Percentiles rank a stretch among this genome's conserved stretches.
These are phyloP conservation scores for Starmerella bombi DNA, from an alignment of 805 yeast genomes.

Conservation along the genomic window DNA sequence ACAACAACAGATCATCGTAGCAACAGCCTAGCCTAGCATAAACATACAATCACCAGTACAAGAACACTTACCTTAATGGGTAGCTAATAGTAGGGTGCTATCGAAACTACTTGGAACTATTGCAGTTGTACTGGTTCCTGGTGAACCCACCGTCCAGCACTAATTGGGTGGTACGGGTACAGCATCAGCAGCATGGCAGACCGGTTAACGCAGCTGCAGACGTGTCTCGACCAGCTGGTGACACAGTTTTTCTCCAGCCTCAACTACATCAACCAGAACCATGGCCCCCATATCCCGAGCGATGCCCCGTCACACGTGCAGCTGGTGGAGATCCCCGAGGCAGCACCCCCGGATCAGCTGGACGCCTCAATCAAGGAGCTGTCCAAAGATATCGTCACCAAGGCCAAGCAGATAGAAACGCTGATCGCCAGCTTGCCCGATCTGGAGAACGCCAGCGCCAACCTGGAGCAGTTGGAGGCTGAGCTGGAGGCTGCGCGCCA, in stretches of 20 bases:
- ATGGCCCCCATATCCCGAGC: constrained; percentile 38
- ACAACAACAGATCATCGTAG: too few species aligned
- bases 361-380: constrained; percentile 51
- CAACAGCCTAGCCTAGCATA: too few species aligned
- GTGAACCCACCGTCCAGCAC: too few species aligned
- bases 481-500: constrained; percentile 50
- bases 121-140: too few species aligned
- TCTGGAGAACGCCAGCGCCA: constrained; percentile 66
- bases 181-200: constrained; percentile 39
- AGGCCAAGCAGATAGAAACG: constrained; percentile 73
- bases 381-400: constrained; percentile 70
- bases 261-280: constrained; percentile 50
- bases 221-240: constrained; percentile 57
- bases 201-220: constrained; percentile 76
- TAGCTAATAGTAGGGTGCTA: not conserved
- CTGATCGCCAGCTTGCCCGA: constrained; percentile 87
- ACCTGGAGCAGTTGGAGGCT: constrained; percentile 47
- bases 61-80: too few species aligned
- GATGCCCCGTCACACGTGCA: constrained; percentile 32
- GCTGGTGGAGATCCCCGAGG: constrained; percentile 44
- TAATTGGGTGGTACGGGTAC: too few species aligned
- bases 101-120: not conserved
- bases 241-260: constrained; percentile 29
- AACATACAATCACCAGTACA: too few species aligned
- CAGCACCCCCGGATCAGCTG: constrained; percentile 22